phyloP scores from a whole-genome alignment of 805 yeast species.

The Yamadazyma nakazawae region DNA sequence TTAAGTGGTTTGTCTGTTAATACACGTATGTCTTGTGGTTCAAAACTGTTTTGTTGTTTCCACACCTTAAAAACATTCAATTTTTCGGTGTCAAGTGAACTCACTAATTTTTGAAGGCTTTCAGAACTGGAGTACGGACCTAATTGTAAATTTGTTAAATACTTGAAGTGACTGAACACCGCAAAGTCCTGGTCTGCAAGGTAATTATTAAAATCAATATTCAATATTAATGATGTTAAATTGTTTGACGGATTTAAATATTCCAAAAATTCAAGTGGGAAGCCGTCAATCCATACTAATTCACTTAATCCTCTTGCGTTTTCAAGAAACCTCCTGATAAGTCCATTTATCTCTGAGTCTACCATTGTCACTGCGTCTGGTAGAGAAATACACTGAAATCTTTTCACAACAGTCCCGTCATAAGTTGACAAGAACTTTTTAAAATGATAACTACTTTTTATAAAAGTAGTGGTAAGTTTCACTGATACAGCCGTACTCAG shows the following conservation, averaged over 20 bases:
- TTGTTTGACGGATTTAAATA: slow-evolving; percentile 15
- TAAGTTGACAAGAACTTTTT: slow-evolving; percentile 29
- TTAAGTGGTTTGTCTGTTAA: neutral
- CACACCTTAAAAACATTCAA: slow-evolving; percentile 18
- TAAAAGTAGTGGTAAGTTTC: slow-evolving; percentile 7
- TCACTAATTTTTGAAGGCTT: slow-evolving; percentile 20
- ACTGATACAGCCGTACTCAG: neutral
- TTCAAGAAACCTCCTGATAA: slow-evolving; percentile 24
- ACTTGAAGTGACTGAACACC: slow-evolving; percentile 20
- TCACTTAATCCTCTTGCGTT: slow-evolving; percentile 24
- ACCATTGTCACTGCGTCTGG: slow-evolving; percentile 42
- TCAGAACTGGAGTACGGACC: slow-evolving; percentile 31
- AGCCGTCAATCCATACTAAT: slow-evolving; percentile 32
- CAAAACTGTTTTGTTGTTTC: slow-evolving; percentile 15
- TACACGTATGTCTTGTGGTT: slow-evolving; percentile 17
- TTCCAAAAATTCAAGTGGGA: slow-evolving; percentile 24
- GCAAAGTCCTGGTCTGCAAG: slow-evolving; percentile 2
- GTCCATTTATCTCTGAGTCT: slow-evolving; percentile 27
- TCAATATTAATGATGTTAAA: slow-evolving; percentile 16
- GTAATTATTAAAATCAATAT: slow-evolving; percentile 25
- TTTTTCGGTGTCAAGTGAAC: slow-evolving; percentile 2
- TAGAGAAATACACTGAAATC: slow-evolving; percentile 31
- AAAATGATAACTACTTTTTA: slow-evolving; percentile 34
- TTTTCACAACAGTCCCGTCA: slow-evolving; percentile 15
- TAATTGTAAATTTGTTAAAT: slow-evolving; percentile 29